phyloP scores from a whole-genome alignment of 148 eudicot species.

The Rheum nobile region DNA sequence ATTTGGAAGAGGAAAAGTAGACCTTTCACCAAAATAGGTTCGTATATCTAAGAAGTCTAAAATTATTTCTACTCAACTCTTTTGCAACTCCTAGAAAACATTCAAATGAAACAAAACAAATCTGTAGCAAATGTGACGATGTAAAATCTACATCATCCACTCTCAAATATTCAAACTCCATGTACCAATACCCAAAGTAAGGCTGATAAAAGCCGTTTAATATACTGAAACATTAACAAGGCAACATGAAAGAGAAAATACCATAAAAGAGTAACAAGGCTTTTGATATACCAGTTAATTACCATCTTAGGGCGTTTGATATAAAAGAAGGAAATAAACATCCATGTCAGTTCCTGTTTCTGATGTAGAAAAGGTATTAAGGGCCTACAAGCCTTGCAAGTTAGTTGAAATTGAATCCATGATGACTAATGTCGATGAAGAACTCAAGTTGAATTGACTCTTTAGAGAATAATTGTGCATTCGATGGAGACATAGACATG shows the following conservation, averaged over 20 bases:
- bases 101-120: background rate
- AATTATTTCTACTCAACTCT: background rate
- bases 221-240: background rate
- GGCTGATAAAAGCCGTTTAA: background rate
- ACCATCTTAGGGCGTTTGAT: conserved; percentile 28
- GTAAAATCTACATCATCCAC: background rate
- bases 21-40: background rate
- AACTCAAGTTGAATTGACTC: conserved; percentile 8
- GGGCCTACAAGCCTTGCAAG: conserved; percentile 39
- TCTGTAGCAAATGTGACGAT: background rate
- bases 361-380: conserved; percentile 27
- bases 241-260: background rate
- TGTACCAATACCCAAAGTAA: background rate
- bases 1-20: background rate
- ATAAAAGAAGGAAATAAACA: conserved; percentile 24
- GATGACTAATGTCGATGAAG: conserved; percentile 12
- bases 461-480: conserved; percentile 13
- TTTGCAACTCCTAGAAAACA: background rate
- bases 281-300: conserved; percentile 10
- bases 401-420: conserved; percentile 27
- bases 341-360: conserved; percentile 22
- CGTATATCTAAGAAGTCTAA: background rate
- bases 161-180: background rate
- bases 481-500: conserved; percentile 45
- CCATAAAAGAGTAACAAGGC: background rate